Evolutionary conservation across 371 early-diverging fungal species (phyloP).

Genomic region (Caulochytrium protostelioides): DNA sequence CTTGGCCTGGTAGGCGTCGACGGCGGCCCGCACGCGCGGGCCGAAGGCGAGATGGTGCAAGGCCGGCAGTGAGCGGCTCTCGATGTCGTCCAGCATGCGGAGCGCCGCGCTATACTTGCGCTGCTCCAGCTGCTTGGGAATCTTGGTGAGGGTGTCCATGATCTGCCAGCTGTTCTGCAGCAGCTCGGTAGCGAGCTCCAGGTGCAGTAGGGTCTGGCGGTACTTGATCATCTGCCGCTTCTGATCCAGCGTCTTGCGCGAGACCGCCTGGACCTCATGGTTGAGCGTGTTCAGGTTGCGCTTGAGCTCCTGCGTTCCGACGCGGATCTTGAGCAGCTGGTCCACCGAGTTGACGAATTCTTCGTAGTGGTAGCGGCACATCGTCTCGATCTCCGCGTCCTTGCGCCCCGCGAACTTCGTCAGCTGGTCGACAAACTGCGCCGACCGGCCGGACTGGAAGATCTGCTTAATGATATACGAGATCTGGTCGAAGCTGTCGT

Average conservation of each 20-base stretch:
- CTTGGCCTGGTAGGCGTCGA: slow-evolving; percentile 10
- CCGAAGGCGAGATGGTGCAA: background rate
- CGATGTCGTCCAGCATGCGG: slow-evolving; percentile 11
- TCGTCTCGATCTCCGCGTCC: slow-evolving; percentile 89
- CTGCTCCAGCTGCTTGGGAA: slow-evolving; percentile 52
- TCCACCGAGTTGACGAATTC: slow-evolving; percentile 92
- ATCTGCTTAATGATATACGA: slow-evolving; percentile 58
- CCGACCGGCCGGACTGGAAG: slow-evolving; percentile 60
- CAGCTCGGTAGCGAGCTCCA: slow-evolving; percentile 62
- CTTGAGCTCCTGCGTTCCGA: slow-evolving; percentile 60
- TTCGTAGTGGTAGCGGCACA: slow-evolving; percentile 90
- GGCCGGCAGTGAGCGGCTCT: background rate
- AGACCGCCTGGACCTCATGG: slow-evolving; percentile 56
- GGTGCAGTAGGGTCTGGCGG: slow-evolving; percentile 58
- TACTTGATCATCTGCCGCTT: slow-evolving; percentile 73
- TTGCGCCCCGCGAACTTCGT: slow-evolving; percentile 54
- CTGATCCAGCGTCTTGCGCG: slow-evolving; percentile 41
- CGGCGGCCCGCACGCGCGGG: too few relatives aligned
- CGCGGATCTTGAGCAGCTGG: slow-evolving; percentile 77
- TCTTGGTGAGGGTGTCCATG: slow-evolving; percentile 64
- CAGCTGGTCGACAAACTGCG: slow-evolving; percentile 67
- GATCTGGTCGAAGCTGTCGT: slow-evolving; percentile 17
- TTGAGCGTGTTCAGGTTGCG: slow-evolving; percentile 66
- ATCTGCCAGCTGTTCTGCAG: slow-evolving; percentile 66
- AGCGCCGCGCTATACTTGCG: slow-evolving; percentile 78